Conservation (phyloP, 1,284 basidiomycete species). For the Trametes hirsuta region DNA sequence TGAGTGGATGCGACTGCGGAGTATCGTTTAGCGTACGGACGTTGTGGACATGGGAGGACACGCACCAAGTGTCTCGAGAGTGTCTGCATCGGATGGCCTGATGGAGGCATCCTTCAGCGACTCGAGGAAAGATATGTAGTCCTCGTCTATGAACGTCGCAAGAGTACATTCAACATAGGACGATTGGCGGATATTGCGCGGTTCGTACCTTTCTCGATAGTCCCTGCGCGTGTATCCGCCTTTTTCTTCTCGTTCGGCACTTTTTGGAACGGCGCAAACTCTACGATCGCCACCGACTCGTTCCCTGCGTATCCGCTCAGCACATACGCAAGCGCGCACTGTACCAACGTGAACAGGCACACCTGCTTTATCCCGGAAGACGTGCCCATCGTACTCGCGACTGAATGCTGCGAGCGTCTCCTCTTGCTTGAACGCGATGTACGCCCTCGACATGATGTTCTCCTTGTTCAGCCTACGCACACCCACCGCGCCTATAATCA, state of each 20-base stretch:
- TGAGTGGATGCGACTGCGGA: constrained; percentile 60
- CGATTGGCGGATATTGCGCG: too few species aligned
- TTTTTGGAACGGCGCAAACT: constrained; percentile 94
- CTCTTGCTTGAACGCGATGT: constrained; percentile 85
- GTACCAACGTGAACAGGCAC: constrained; percentile 26
- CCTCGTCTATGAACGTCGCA: constrained; percentile 35
- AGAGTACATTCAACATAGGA: too few species aligned
- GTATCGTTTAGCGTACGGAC: constrained; percentile 32
- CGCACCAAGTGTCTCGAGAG: constrained; percentile 69
- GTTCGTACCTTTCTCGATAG: constrained; percentile 72
- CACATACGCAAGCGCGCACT: neutral
- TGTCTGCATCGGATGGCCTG: constrained; percentile 55
- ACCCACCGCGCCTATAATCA: neutral
- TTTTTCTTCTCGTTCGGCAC: constrained; percentile 77
- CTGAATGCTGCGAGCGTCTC: constrained; percentile 79
- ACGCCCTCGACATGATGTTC: constrained; percentile 85
- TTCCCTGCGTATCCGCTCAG: constrained; percentile 57
- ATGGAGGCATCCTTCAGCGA: constrained; percentile 52
- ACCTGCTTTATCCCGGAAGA: constrained; percentile 93
- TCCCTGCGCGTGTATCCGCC: constrained; percentile 67
- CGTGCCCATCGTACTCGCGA: constrained; percentile 87
- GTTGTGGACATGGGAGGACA: constrained; percentile 4
- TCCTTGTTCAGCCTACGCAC: constrained; percentile 71
- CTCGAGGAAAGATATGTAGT: constrained; percentile 76
- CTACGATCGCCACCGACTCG: constrained; percentile 87